phyloP scores from a whole-genome alignment of 2,329 filamentous ascomycete genomes.

The Cladosporium sp. region DNA sequence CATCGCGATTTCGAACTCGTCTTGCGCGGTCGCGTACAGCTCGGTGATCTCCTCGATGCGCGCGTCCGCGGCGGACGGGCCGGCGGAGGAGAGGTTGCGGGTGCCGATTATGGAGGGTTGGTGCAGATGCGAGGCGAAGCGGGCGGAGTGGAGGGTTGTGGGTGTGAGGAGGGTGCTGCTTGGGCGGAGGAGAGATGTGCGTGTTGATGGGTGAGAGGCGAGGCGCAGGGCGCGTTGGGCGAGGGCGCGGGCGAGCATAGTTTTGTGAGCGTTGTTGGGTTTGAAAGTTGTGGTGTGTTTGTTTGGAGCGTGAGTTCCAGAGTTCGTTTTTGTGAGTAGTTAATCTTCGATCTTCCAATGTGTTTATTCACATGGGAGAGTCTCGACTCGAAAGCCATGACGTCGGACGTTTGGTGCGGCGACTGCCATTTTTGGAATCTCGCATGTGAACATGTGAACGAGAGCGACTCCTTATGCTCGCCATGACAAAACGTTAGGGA shows the following conservation, averaged over 20 bases:
- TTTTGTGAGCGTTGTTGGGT: background rate
- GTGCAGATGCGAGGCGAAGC: constrained; percentile 30
- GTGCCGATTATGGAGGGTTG: constrained; percentile 23
- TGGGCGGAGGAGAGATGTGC: constrained; percentile 23
- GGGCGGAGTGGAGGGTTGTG: background rate
- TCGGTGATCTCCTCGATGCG: constrained; percentile 46
- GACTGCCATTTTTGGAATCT: constrained; percentile 9
- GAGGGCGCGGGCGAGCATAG: constrained; percentile 27
- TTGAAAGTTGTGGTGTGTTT: background rate
- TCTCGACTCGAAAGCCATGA: background rate
- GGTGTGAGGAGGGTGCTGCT: constrained; percentile 19
- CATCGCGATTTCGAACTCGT: constrained; percentile 52
- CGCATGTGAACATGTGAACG: constrained; percentile 3
- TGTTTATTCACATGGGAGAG: background rate
- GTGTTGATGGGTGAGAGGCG: constrained; percentile 3
- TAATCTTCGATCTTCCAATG: background rate
- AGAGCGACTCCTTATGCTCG: background rate
- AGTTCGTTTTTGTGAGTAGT: background rate
- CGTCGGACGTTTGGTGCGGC: background rate
- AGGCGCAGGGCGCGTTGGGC: constrained; percentile 25
- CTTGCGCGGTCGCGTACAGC: constrained; percentile 41
- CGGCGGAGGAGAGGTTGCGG: constrained; percentile 28
- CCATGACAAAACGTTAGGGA: background rate
- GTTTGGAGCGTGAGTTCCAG: background rate
- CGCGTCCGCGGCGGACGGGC: constrained; percentile 37